phyloP scores from a whole-genome alignment of 306 rosid species.

The Prinsepia uniflora region DNA sequence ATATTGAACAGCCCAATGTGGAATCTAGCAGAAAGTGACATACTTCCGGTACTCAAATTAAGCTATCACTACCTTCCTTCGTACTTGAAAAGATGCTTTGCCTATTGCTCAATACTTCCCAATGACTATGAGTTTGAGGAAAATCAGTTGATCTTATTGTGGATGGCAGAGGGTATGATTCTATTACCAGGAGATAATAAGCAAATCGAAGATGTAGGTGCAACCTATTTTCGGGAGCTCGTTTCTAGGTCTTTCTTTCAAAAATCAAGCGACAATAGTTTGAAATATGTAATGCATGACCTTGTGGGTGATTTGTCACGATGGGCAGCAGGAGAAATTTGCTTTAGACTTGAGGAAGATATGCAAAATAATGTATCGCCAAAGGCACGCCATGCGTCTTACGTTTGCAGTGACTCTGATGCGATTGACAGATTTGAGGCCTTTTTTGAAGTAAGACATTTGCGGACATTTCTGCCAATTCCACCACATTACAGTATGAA shows the following conservation, averaged over 20 bases:
- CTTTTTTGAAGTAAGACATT: neutral
- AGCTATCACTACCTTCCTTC: conserved; percentile 27
- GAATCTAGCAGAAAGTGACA: neutral
- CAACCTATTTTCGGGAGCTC: conserved; percentile 12
- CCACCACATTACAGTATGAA: too few relatives aligned
- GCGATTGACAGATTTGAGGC: neutral
- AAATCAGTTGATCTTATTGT: conserved; percentile 9
- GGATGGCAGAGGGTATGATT: conserved; percentile 41
- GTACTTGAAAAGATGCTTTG: conserved; percentile 32
- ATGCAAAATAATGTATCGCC: neutral
- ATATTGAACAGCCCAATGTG: conserved; percentile 19
- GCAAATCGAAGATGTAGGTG: conserved; percentile 21
- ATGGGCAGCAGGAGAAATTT: conserved; percentile 6
- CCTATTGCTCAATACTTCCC: conserved; percentile 34
- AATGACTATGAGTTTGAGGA: conserved; percentile 19
- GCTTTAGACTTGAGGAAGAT: neutral
- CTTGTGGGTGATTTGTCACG: conserved; percentile 35
- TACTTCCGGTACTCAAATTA: conserved; percentile 23
- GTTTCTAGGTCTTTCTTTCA: conserved; percentile 33
- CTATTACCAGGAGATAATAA: neutral
- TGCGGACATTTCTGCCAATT: neutral
- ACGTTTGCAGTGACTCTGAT: rapidly evolving
- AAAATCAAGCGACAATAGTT: neutral
- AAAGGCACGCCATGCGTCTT: conserved; percentile 21
- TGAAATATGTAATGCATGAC: conserved; percentile 31